Base-by-base conservation (phyloP, 75 land plant genomes). In the Adiantum capillusveneris region DNA sequence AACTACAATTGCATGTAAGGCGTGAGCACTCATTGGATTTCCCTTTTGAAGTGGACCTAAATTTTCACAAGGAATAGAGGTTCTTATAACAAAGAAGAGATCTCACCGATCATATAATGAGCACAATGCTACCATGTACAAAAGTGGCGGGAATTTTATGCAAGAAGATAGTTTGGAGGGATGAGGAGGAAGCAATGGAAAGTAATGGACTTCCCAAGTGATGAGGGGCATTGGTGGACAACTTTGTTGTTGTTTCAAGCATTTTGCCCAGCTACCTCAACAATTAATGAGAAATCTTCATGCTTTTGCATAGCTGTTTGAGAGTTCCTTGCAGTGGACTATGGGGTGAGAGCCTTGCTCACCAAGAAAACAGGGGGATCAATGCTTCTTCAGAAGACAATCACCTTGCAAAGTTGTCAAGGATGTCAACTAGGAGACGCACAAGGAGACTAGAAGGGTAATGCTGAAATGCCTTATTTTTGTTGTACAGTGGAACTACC, bases 1-100 rank as follows among this genome's bases (percentile, higher is more conserved):
- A 87, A 63, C 34, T 87, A 87, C 73, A 88, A 9, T 53, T 71
- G 59, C 91, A 87, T 75, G 87, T 88, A 22, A 74, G 87, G 30
- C 67, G 71, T 19, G 65, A 62, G 24, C 91, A 87, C 53, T 84
- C 87, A 17, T 65, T 71, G 11, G 62, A 73, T 1, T 52, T 84
- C 2, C 91, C 91, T 13, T 72, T 77, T 24, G 80, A 78, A 56
- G 76, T 75, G 11, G 91, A 87, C 67, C 91, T 81, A 20, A 68
- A 77, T 3, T 72, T 88, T 37, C 81, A 81, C 51, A 72, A 67
- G 39, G 76, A 84, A 18, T 87, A 88, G 91, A 60, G 80, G 39
- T 76, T 62, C 59, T 63, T 87, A 22, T 81, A 87, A 65, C 67
- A 61, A 28, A 77, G 78, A 43, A 59, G 73, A 19, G 91, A 87